Evolutionary conservation across 169 alveolate genomes (phyloP).

Genomic region (Eimeria mitis): DNA sequence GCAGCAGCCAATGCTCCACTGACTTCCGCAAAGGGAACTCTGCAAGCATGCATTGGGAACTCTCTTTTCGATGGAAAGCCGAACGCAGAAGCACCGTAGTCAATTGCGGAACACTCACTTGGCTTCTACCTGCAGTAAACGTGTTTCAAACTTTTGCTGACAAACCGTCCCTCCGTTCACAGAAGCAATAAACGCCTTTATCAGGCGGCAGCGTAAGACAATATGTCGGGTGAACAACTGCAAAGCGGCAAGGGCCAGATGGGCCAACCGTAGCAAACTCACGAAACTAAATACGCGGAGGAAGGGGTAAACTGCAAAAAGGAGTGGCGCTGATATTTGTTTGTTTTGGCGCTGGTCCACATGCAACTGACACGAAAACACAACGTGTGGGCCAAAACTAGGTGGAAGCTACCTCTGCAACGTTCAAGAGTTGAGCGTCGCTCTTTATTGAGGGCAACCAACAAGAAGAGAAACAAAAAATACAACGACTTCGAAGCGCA

Average conservation of each 20-base stretch:
- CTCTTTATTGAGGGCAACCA: background rate
- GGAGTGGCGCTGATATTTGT: background rate
- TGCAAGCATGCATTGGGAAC: background rate
- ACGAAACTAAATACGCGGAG: background rate
- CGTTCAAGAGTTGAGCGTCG: background rate
- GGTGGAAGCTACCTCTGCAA: background rate
- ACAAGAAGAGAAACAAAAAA: background rate
- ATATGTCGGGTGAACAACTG: background rate
- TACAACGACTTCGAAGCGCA: background rate
- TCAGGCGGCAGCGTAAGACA: background rate
- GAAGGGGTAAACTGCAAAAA: background rate
- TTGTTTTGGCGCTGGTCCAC: background rate
- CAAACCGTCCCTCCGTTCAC: background rate
- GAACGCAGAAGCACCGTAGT: background rate
- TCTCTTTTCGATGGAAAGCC: background rate
- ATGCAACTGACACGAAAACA: background rate
- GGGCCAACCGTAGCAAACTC: background rate
- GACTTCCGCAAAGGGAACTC: background rate
- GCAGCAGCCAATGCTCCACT: background rate
- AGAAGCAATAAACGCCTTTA: background rate
- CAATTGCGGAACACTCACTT: background rate
- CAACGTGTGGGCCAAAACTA: background rate
- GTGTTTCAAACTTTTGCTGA: background rate
- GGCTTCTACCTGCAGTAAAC: background rate
- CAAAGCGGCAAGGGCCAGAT: background rate